Conservation (phyloP, 768 basidiomycete genomes). For the Dioszegia hungarica region DNA sequence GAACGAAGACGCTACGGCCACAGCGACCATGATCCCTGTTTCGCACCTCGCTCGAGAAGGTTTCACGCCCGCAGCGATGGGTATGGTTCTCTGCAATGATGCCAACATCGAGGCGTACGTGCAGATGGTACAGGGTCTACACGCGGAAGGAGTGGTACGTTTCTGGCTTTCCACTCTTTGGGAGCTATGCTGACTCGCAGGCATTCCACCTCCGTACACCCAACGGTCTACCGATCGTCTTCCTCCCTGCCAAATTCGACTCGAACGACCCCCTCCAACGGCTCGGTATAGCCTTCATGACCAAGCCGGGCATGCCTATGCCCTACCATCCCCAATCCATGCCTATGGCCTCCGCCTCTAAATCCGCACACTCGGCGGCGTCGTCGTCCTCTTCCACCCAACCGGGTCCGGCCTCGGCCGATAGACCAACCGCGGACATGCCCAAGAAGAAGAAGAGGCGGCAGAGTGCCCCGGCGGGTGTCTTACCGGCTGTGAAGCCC, state of each 20-base stretch:
- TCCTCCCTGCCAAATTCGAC: constrained; percentile 44
- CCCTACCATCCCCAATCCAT: constrained; percentile 5
- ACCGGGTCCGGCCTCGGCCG: not conserved
- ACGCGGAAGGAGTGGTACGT: constrained; percentile 41
- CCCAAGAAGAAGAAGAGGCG: constrained; percentile 34
- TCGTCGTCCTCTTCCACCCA: not conserved
- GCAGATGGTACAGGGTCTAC: constrained; percentile 36
- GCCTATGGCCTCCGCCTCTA: not conserved
- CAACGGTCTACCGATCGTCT: constrained; percentile 30
- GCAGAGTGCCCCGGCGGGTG: constrained; percentile 23
- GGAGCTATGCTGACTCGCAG: constrained; percentile 5
- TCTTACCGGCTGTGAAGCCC: not conserved
- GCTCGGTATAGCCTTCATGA: constrained; percentile 40
- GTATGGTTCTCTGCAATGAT: constrained; percentile 43
- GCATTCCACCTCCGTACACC: constrained; percentile 35
- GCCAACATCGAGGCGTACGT: constrained; percentile 25
- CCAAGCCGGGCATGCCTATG: constrained; percentile 27
- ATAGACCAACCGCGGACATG: not conserved
- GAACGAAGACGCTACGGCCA: constrained; percentile 5
- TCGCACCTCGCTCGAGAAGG: constrained; percentile 39
- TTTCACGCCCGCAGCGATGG: constrained; percentile 35
- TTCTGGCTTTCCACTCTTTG: not conserved
- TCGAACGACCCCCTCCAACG: constrained; percentile 33
- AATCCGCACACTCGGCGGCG: not conserved
- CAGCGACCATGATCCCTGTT: constrained; percentile 37